Percentiles rank a stretch among this genome's conserved stretches.
These are phyloP conservation scores for Oxytropis ochrocephala DNA, from an alignment of 306 rosid genomes.

Conservation along the genomic window DNA sequence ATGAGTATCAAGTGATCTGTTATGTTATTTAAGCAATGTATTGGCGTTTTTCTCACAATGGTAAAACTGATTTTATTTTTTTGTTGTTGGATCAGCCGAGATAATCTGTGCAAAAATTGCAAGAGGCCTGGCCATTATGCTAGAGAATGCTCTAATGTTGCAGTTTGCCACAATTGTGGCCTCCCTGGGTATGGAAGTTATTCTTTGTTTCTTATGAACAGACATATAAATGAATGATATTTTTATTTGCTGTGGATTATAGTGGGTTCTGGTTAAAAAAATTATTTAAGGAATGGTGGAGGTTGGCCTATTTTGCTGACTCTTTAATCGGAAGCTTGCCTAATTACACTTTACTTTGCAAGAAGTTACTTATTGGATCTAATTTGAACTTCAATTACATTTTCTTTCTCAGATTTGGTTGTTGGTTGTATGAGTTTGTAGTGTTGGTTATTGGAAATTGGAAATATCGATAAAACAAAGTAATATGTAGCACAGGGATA, in stretches of 20 bases:
- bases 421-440: no score
- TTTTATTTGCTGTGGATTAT: neutral
- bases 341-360: neutral
- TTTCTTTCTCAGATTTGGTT: neutral
- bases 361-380: neutral
- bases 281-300: neutral
- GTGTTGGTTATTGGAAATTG: no score
- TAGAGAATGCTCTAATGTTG: constrained; percentile 97
- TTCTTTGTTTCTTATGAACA: neutral
- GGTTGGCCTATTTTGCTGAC: neutral
- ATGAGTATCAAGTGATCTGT: no score
- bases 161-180: constrained; percentile 92
- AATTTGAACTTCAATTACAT: neutral
- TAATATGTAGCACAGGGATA: no score
- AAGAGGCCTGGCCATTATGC: constrained; percentile 98
- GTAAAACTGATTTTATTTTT: constrained; percentile 16
- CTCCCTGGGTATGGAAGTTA: constrained; percentile 75
- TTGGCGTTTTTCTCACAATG: neutral
- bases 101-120: constrained; percentile 96
- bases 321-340: constrained; percentile 10
- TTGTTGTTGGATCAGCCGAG: constrained; percentile 56
- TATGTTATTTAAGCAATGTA: neutral
- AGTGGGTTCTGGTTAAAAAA: neutral
- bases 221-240: neutral
- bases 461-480: neutral